Conservation (phyloP, 2,329 filamentous ascomycete species). For the Fusarium sp. region DNA sequence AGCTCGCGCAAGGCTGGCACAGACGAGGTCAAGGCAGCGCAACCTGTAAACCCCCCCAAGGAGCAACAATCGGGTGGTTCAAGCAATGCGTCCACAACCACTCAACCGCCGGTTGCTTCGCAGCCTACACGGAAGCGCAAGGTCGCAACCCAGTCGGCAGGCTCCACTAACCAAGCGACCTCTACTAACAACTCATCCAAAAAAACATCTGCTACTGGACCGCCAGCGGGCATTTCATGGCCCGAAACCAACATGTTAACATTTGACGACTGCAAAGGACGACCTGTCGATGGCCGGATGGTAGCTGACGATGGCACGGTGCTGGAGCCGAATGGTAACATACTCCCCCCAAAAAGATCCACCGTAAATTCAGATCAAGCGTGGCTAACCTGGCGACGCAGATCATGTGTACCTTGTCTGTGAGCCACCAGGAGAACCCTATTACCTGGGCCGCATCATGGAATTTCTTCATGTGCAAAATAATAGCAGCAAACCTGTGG, state of each 20-base stretch:
- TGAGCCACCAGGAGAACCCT: conserved; percentile 97
- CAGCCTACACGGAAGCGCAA: conserved; percentile 87
- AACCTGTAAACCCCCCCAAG: conserved; percentile 57
- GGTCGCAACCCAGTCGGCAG: conserved; percentile 65
- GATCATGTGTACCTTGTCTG: conserved; percentile 95
- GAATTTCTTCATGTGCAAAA: conserved; percentile 92
- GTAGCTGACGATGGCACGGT: conserved; percentile 92
- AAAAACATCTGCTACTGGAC: conserved; percentile 49
- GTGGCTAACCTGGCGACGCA: conserved; percentile 58
- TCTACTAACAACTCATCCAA: conserved; percentile 46
- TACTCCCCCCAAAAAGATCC: conserved; percentile 30
- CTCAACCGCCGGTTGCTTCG: conserved; percentile 65
- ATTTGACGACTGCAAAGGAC: conserved; percentile 80
- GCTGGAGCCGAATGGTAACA: conserved; percentile 85
- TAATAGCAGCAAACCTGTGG: conserved; percentile 79
- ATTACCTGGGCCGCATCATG: conserved; percentile 98
- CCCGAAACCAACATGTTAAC: conserved; percentile 89
- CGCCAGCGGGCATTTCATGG: conserved; percentile 58
- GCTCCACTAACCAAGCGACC: conserved; percentile 43
- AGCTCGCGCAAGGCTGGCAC: conserved; percentile 60
- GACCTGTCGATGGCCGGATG: conserved; percentile 82
- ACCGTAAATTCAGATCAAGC: conserved; percentile 44
- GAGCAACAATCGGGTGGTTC: conserved; percentile 51
- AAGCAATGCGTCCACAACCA: conserved; percentile 56
- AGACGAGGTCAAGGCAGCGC: conserved; percentile 58